These are phyloP conservation scores for Oldenlandia corymbosa DNA, from an alignment of 257 asterid genomes.

Conservation along the genomic window DNA sequence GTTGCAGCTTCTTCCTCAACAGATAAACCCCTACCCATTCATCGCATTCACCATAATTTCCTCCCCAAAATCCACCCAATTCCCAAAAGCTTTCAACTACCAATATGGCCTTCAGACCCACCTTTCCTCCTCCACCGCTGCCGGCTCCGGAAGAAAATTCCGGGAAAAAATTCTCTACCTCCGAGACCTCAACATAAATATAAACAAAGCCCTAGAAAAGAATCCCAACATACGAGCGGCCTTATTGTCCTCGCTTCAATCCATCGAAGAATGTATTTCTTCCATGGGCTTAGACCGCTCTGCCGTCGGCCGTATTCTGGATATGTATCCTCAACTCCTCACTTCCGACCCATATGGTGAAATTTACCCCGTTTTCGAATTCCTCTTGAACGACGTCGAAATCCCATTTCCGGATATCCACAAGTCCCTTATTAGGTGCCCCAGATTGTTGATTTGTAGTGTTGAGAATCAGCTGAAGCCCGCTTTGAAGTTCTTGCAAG, in stretches of 20 bases:
- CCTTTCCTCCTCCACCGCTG: slow-evolving; percentile 15
- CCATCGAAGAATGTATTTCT: slow-evolving; percentile 56
- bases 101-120: neutral
- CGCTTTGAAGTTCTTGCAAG: slow-evolving; percentile 44
- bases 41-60: slow-evolving; percentile 3
- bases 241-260: slow-evolving; percentile 49
- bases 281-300: slow-evolving; percentile 65
- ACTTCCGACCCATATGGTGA: slow-evolving; percentile 61
- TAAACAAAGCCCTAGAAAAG: slow-evolving; percentile 49
- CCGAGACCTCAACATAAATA: slow-evolving; percentile 41
- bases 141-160: slow-evolving; percentile 58
- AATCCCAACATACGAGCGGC: slow-evolving; percentile 71
- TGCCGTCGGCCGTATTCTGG: slow-evolving; percentile 61
- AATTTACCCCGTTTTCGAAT: slow-evolving; percentile 62
- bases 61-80: neutral
- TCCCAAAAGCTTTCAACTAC: slow-evolving; percentile 6
- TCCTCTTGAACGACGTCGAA: slow-evolving; percentile 47
- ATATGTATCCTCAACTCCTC: slow-evolving; percentile 74
- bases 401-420: slow-evolving; percentile 50
- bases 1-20: slow-evolving; percentile 26
- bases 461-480: slow-evolving; percentile 57
- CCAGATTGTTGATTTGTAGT: slow-evolving; percentile 52
- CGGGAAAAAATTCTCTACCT: slow-evolving; percentile 56
- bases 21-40: slow-evolving; percentile 1
- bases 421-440: slow-evolving; percentile 57